These are phyloP conservation scores for Yamadazyma kanchanaburiensis DNA, from an alignment of 1,139 yeast genomes.

Conservation along the genomic window DNA sequence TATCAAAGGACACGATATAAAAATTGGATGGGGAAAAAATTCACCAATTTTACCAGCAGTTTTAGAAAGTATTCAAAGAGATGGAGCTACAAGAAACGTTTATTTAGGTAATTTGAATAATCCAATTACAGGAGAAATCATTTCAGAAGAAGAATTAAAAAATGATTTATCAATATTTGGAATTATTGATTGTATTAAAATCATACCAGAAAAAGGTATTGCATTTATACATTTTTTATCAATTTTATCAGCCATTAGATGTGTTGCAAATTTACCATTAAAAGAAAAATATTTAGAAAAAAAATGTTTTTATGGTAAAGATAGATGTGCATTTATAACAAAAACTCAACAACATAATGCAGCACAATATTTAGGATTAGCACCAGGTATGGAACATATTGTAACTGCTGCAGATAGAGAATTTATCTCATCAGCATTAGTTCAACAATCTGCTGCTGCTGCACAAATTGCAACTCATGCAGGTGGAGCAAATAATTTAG, in stretches of 20 bases:
- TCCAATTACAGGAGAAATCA: conserved; percentile 40
- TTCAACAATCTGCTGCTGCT: conserved; percentile 68
- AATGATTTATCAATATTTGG: conserved; percentile 52
- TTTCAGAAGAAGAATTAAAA: conserved; percentile 56
- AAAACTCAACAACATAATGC: conserved; percentile 97
- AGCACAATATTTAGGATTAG: conserved; percentile 88
- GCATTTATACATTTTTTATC: conserved; percentile 61
- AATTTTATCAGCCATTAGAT: conserved; percentile 54
- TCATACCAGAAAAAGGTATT: conserved; percentile 56
- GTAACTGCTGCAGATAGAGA: conserved; percentile 79
- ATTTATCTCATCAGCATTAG: conserved; percentile 55
- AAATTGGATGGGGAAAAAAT: conserved; percentile 71
- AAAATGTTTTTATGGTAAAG: conserved; percentile 60
- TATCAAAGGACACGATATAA: conserved; percentile 54
- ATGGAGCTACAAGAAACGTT: conserved; percentile 90
- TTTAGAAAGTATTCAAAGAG: conserved; percentile 69
- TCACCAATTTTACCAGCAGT: conserved; percentile 67
- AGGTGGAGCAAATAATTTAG: conserved; percentile 76
- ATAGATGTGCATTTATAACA: conserved; percentile 73
- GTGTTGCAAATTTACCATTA: conserved; percentile 55
- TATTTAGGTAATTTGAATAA: conserved; percentile 72
- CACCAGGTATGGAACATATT: conserved; percentile 85
- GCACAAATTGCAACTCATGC: conserved; percentile 72
- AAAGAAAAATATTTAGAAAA: conserved; percentile 54
- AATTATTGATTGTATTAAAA: conserved; percentile 53